Evolutionary conservation across 2,329 filamentous ascomycete genomes (phyloP).

Genomic region (Penicillium thymicola): DNA sequence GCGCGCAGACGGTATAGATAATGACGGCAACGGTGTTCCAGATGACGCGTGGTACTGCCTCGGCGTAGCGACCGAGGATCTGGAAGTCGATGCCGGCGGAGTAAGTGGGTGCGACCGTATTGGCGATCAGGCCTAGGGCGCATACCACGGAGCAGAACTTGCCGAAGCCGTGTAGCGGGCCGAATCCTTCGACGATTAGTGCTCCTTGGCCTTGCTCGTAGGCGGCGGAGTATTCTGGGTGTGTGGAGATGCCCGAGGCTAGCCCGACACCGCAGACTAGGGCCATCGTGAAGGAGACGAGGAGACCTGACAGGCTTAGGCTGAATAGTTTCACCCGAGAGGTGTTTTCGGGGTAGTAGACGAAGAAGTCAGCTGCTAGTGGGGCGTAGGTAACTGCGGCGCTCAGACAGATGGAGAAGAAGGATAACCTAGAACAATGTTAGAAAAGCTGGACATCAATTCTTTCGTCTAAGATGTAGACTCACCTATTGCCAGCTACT

Average conservation of each 20-base stretch:
- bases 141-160: constrained; percentile 65
- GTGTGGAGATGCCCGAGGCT: constrained; percentile 53
- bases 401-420: constrained; percentile 66
- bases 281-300: constrained; percentile 58
- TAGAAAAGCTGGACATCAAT: too few relatives aligned
- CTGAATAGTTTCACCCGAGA: constrained; percentile 54
- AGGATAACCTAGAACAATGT: constrained; percentile 52
- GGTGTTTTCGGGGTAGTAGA: constrained; percentile 59
- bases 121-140: constrained; percentile 62
- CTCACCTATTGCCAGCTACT: constrained; percentile 47
- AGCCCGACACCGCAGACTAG: constrained; percentile 62
- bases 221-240: constrained; percentile 55
- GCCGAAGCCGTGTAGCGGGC: constrained; percentile 59
- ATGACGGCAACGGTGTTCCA: constrained; percentile 63
- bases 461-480: not conserved
- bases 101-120: constrained; percentile 64
- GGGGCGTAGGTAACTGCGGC: constrained; percentile 63
- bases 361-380: constrained; percentile 64
- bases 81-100: constrained; percentile 66
- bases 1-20: constrained; percentile 62
- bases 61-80: constrained; percentile 58
- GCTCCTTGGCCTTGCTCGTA: constrained; percentile 60
- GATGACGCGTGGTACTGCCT: constrained; percentile 58
- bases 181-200: constrained; percentile 61
- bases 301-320: constrained; percentile 56